These are phyloP conservation scores for Floccularia luteovirens DNA, from an alignment of 768 basidiomycete species.

Conservation along the genomic window DNA sequence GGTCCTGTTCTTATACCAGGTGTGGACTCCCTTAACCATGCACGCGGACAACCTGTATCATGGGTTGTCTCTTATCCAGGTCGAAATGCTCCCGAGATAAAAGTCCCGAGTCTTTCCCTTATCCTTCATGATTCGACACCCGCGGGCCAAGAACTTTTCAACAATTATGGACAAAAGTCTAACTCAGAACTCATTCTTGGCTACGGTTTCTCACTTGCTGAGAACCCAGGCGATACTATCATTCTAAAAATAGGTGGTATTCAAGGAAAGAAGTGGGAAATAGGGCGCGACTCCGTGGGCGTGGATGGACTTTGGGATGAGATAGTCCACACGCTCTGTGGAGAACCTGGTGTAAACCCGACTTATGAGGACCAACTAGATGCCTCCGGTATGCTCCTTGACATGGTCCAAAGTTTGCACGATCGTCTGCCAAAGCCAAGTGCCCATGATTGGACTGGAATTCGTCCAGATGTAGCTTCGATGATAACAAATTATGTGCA, in stretches of 20 bases:
- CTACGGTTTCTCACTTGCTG: constrained; percentile 78
- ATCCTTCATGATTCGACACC: constrained; percentile 38
- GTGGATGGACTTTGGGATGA: constrained; percentile 57
- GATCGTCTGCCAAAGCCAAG: constrained; percentile 36
- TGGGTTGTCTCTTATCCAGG: constrained; percentile 58
- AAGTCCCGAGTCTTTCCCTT: constrained; percentile 47
- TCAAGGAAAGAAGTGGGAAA: constrained; percentile 46
- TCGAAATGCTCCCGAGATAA: constrained; percentile 7
- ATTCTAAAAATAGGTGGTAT: constrained; percentile 66
- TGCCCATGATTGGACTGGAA: constrained; percentile 10
- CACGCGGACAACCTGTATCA: constrained; percentile 70
- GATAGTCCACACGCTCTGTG: constrained; percentile 26
- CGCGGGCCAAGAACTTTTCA: constrained; percentile 58
- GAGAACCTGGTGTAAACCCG: constrained; percentile 14
- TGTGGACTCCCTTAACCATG: constrained; percentile 82
- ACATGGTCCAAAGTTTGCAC: constrained; percentile 54
- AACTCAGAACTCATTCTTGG: constrained; percentile 87
- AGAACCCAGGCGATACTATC: constrained; percentile 86
- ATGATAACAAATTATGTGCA: constrained; percentile 69
- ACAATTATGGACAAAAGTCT: constrained; percentile 90
- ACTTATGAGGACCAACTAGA: constrained; percentile 62
- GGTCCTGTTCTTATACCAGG: constrained; percentile 83
- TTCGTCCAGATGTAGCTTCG: constrained; percentile 47
- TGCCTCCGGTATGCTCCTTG: constrained; percentile 52
- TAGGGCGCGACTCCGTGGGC: constrained; percentile 49